Base-by-base conservation (phyloP, 1,284 basidiomycete genomes). In the Sphagnurus paluster region DNA sequence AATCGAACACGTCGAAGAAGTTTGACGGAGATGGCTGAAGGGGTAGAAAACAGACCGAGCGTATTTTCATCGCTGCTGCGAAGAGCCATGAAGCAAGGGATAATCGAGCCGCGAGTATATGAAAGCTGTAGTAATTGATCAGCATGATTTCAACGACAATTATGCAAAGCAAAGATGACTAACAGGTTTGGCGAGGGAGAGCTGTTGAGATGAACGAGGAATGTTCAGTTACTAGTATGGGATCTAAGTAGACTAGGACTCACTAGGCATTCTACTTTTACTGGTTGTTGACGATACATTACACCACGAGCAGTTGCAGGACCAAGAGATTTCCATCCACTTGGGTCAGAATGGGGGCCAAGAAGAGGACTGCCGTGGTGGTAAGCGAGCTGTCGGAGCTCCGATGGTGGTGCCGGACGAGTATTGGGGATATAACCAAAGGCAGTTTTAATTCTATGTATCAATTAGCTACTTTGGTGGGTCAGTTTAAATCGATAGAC, bases 361-460 rank as follows among this genome's bases (percentile, higher is more conserved):
- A 68, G 67, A 8, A 76, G 56, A 7, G 72, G 65, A 20, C 67
- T 56, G 43, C 63, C 60, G 41, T 75, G 65, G 48, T 72, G 68
- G 51, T 77, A 77, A 5, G 76, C 74, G 32, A 76, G 59, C 53
- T 73, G 75, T 45, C 76, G 70, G 14, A 76, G 64, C 20, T 70
- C 20, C 9, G 75, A 76, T 16, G 72, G 67, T 13, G 69, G 56
- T 6, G 68, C 70, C 4, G 77, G 74, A 32, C 71, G 64, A 14
- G 60, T 70, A 44, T 64, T 70, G 10, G 76, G 74, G 11, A 77
- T 67, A 56, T 76, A 78, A 25, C 69, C 75, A 53, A 78, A 74
- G 6, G 71, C 68, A 2, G 76, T 76, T 41, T 69, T 74, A 39
- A 79, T 67, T 52, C 76, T 77, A 11, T 8, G 29, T 16, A 37